Evolutionary conservation across 768 basidiomycete genomes (phyloP).

Genomic region (Boletus fagicola): DNA sequence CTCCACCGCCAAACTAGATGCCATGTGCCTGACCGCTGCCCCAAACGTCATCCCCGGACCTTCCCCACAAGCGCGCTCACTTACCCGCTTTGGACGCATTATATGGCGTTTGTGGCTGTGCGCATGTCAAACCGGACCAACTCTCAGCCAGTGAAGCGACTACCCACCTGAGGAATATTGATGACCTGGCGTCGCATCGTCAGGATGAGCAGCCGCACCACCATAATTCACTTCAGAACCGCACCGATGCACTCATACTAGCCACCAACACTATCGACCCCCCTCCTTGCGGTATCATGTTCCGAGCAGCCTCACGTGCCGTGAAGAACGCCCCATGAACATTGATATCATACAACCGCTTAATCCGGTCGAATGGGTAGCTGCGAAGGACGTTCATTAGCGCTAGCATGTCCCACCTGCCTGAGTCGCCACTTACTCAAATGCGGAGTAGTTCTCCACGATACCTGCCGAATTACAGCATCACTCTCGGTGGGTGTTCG

Average conservation of each 20-base stretch:
- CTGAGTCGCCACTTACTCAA: conserved; percentile 60
- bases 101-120: conserved; percentile 86
- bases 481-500: neutral
- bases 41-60: no score
- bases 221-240: conserved; percentile 23
- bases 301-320: conserved; percentile 90
- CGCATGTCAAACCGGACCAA: neutral
- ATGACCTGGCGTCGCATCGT: conserved; percentile 54
- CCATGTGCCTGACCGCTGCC: no score
- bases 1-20: no score
- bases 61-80: conserved; percentile 9
- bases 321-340: conserved; percentile 94
- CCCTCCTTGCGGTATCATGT: conserved; percentile 80
- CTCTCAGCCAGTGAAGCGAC: neutral
- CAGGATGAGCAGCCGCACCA: conserved; percentile 6
- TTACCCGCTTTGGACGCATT: conserved; percentile 92
- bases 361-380: conserved; percentile 84
- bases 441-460: conserved; percentile 83
- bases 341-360: conserved; percentile 86
- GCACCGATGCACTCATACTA: conserved; percentile 87
- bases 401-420: neutral
- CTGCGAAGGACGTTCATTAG: conserved; percentile 36
- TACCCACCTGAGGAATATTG: conserved; percentile 78
- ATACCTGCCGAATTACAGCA: conserved; percentile 51
- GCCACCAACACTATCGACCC: conserved; percentile 85